Conservation (phyloP, 1,284 basidiomycete species). For the Tetrapyrgos nigripes region DNA sequence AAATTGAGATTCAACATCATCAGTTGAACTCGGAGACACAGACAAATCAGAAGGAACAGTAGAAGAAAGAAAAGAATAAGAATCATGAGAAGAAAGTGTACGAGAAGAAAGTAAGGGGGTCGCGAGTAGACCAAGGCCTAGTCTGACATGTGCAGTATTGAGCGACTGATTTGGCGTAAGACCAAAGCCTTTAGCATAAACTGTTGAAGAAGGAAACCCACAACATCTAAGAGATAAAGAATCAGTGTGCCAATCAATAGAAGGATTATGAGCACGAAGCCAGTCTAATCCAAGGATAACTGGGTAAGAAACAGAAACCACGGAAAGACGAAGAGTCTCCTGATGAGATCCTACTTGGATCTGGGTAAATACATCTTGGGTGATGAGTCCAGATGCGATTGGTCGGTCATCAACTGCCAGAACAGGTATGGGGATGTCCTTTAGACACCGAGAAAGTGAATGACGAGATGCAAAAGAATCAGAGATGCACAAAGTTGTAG, state of each 20-base stretch:
- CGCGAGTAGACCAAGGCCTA: slow-evolving; percentile 2
- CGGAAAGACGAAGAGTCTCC: slow-evolving; percentile 9
- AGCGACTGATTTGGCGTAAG: neutral
- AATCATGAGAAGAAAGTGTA: neutral
- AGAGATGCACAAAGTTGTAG: slow-evolving; percentile 36
- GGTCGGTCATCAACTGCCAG: slow-evolving; percentile 39
- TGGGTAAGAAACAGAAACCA: slow-evolving; percentile 17
- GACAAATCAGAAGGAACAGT: neutral
- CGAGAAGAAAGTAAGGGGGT: neutral
- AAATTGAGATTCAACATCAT: neutral
- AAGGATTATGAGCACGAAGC: slow-evolving; percentile 19
- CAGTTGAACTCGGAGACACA: neutral
- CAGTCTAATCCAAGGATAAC: slow-evolving; percentile 22
- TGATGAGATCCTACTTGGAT: slow-evolving; percentile 28
- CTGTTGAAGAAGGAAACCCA: slow-evolving; percentile 7
- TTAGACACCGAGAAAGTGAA: slow-evolving; percentile 28
- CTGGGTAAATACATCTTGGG: slow-evolving; percentile 34
- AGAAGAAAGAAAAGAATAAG: neutral
- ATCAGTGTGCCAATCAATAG: slow-evolving; percentile 15
- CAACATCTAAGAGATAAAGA: slow-evolving; percentile 8
- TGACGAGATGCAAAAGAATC: slow-evolving; percentile 33
- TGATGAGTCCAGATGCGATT: slow-evolving; percentile 37
- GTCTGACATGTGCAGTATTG: neutral
- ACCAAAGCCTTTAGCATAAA: slow-evolving; percentile 18
- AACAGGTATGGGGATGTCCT: slow-evolving; percentile 36